These are phyloP conservation scores for Sordariomycetes sp. DNA, from an alignment of 2,329 filamentous ascomycete species.

Conservation along the genomic window DNA sequence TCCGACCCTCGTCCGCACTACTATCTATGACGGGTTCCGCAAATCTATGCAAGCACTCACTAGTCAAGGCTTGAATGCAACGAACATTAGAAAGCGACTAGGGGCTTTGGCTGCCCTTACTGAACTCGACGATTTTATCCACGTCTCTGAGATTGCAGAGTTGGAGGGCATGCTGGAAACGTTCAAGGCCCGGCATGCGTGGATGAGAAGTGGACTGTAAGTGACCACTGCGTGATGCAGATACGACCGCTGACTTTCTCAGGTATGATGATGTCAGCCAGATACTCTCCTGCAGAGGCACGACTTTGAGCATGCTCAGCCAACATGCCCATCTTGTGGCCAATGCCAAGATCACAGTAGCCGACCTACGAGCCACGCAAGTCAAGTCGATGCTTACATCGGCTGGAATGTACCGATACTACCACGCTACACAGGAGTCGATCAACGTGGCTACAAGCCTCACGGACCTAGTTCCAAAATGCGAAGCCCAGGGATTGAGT, in stretches of 20 bases:
- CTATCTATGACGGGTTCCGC: conserved; percentile 55
- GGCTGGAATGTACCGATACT: conserved; percentile 66
- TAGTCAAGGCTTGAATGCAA: conserved; percentile 36
- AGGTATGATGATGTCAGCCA: conserved; percentile 71
- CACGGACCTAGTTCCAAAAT: conserved; percentile 65
- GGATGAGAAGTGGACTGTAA: conserved; percentile 78
- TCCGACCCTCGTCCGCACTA: conserved; percentile 38
- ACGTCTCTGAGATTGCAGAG: conserved; percentile 47
- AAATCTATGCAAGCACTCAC: conserved; percentile 50
- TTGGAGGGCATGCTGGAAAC: conserved; percentile 51
- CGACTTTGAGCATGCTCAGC: conserved; percentile 70
- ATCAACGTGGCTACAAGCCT: conserved; percentile 77
- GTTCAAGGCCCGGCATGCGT: conserved; percentile 58
- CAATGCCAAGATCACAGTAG: conserved; percentile 49
- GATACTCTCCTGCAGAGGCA: conserved; percentile 75
- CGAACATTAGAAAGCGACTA: conserved; percentile 43
- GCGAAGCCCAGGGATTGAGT: conserved; percentile 60
- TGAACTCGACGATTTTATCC: conserved; percentile 72
- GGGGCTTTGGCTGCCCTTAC: conserved; percentile 63
- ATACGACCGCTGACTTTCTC: conserved; percentile 2
- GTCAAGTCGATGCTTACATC: conserved; percentile 68
- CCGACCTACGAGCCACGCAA: conserved; percentile 61
- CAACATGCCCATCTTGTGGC: conserved; percentile 56
- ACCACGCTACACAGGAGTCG: conserved; percentile 77
- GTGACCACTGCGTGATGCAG: too few species aligned